Evolutionary conservation across 257 asterid species (phyloP), one percentile per base, ranked within the genome.

Genomic region (Rauvolfia tetraphylla): DNA sequence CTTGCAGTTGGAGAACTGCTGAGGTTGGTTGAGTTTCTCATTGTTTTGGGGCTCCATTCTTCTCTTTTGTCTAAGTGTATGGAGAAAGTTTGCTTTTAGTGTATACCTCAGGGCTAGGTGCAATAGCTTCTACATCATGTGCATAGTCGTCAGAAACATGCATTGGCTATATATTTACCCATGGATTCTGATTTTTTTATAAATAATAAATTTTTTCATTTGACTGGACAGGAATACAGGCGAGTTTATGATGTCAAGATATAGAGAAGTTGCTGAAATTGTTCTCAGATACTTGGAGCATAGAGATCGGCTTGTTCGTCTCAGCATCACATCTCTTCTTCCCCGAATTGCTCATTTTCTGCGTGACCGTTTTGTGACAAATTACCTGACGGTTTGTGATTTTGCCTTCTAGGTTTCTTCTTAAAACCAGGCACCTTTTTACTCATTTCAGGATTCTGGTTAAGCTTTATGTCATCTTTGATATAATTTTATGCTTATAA

Each of bases 181-280:
- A 34, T 10, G n/a, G 42, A 7, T 59, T 59, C 57, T 25, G 4
- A 41, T 58, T 53, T 72, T 39, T n/a, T 14, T 34, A 57, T 36
- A 41, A 70, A 72, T 34, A 57, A 38, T 48, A 39, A 4, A 53
- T 63, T 38, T 39, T 67, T 81, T 72, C 79, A 62, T 83, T 57
- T 36, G 38, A 68, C 66, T 81, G 86, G 78, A 76, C 95, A 95
- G 99, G 91, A 95, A 95, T 72, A 93, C 99, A 1, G 99, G 99
- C 11, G 99, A 95, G 84, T 95, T 95, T 88, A 95, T 95, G 99
- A 95, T 95, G 98, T 95, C 97, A 75, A 89, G 98, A 84, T 95
- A 95, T 77, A 89, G 99, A 86, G 99, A 95, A 86, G 99, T 95
- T 73, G 98, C 99, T 70, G 99, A 95, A 69, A 95, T 95, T 86